phyloP scores from a whole-genome alignment of 2,329 filamentous ascomycete species.

The Penicillium polonicum region DNA sequence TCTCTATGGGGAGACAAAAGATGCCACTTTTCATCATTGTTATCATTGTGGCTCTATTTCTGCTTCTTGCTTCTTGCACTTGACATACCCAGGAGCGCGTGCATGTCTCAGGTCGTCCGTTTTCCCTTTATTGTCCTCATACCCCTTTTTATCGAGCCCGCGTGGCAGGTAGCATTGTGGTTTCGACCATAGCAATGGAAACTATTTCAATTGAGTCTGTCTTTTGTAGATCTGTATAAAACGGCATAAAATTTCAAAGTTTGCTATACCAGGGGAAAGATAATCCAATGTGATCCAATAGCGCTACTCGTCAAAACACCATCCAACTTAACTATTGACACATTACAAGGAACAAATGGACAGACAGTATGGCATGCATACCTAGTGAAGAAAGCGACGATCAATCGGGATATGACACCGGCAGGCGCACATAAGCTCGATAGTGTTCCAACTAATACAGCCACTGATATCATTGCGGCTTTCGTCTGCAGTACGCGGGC shows the following conservation, averaged over 20 bases:
- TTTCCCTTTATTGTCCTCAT: slow-evolving; percentile 11
- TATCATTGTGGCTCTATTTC: slow-evolving; percentile 12
- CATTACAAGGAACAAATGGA: background rate
- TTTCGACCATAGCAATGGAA: slow-evolving; percentile 11
- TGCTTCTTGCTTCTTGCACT: slow-evolving; percentile 13
- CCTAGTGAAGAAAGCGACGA: background rate
- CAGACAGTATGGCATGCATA: background rate
- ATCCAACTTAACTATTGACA: background rate
- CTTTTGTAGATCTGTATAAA: background rate
- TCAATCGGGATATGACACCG: background rate
- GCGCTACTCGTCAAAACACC: background rate
- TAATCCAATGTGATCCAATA: background rate
- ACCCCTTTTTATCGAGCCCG: slow-evolving; percentile 10
- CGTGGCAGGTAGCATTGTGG: slow-evolving; percentile 12
- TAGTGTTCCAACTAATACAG: background rate
- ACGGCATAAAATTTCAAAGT: too few species aligned
- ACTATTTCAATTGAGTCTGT: slow-evolving; percentile 1
- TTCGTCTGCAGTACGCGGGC: background rate
- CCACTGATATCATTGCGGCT: slow-evolving; percentile 10
- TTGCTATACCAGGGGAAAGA: too few species aligned
- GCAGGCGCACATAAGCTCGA: background rate
- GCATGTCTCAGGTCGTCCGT: slow-evolving; percentile 22
- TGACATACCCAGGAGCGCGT: slow-evolving; percentile 21
- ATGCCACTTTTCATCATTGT: background rate
- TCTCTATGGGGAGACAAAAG: slow-evolving; percentile 1